A percentile compares a stretch with the other conserved stretches of the same genome.
phyloP scores from a whole-genome alignment of 1,284 basidiomycete species.

The Apiotrichum siamense region DNA sequence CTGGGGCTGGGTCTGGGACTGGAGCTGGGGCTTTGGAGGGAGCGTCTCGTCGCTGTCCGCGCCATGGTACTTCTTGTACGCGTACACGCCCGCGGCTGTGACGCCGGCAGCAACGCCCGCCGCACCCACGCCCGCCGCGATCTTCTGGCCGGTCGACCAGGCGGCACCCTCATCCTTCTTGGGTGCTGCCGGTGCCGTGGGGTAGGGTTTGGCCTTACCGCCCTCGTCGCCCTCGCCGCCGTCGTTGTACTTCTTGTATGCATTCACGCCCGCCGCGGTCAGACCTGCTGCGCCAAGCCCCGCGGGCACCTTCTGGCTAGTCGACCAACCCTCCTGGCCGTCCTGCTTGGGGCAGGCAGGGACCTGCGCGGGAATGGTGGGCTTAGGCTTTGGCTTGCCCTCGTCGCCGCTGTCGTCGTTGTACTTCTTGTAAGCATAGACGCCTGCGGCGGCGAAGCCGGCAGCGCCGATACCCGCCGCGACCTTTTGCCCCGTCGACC shows the following conservation, averaged over 20 bases:
- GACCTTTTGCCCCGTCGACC: neutral
- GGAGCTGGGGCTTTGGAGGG: neutral
- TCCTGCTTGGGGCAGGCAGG: neutral
- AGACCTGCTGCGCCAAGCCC: neutral
- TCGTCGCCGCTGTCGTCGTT: neutral
- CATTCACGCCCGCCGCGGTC: neutral
- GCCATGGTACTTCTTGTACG: neutral
- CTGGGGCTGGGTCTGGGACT: no score
- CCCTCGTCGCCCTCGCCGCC: neutral
- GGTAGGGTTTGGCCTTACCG: neutral
- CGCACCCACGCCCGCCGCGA: neutral
- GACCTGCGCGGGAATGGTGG: neutral
- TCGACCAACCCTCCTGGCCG: constrained; percentile 1
- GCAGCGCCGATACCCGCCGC: neutral
- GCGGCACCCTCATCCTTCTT: neutral
- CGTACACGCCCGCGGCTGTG: neutral
- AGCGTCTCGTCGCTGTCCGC: neutral
- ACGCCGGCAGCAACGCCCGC: neutral
- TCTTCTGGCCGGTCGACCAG: neutral
- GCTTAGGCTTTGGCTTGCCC: neutral
- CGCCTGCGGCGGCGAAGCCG: neutral
- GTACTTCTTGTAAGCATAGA: neutral
- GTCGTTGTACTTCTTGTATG: constrained; percentile 5
- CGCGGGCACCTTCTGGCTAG: constrained; percentile 4
- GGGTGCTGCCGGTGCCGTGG: no score